Percentiles rank a stretch among this genome's conserved stretches.
Evolutionary conservation across 345 rosid species (phyloP).

Genomic region (Syzygium jambos): DNA sequence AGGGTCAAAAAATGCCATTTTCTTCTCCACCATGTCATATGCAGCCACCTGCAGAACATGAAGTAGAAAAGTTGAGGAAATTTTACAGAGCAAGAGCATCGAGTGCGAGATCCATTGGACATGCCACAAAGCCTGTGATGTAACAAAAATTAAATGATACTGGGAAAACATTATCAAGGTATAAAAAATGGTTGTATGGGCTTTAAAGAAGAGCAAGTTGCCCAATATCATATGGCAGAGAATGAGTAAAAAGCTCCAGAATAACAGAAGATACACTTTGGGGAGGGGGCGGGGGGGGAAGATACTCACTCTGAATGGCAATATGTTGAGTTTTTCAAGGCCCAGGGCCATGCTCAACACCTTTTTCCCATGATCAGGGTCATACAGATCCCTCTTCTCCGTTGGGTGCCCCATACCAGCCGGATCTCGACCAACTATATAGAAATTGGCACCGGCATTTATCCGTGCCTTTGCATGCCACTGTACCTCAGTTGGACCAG

Average conservation of each 20-base stretch:
- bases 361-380: constrained; percentile 95
- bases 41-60: constrained; percentile 72
- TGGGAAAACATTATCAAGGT: neutral
- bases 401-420: constrained; percentile 98
- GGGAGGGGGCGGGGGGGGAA: neutral
- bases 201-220: neutral
- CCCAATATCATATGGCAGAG: neutral
- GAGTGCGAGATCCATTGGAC: neutral
- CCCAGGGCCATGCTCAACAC: constrained; percentile 98
- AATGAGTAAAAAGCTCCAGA: neutral
- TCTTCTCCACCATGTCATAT: constrained; percentile 65
- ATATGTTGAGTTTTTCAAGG: constrained; percentile 83
- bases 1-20: constrained; percentile 95
- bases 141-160: neutral
- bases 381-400: constrained; percentile 91
- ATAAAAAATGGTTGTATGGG: neutral
- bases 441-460: constrained; percentile 96
- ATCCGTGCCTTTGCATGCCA: constrained; percentile 99
- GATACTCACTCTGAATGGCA: constrained; percentile 77
- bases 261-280: neutral
- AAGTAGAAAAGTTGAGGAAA: neutral
- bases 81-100: neutral
- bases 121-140: neutral
- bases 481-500: constrained; percentile 98
- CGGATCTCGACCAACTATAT: constrained; percentile 98